phyloP scores from a whole-genome alignment of 2,329 filamentous ascomycete genomes.

The Fusarium sp. region DNA sequence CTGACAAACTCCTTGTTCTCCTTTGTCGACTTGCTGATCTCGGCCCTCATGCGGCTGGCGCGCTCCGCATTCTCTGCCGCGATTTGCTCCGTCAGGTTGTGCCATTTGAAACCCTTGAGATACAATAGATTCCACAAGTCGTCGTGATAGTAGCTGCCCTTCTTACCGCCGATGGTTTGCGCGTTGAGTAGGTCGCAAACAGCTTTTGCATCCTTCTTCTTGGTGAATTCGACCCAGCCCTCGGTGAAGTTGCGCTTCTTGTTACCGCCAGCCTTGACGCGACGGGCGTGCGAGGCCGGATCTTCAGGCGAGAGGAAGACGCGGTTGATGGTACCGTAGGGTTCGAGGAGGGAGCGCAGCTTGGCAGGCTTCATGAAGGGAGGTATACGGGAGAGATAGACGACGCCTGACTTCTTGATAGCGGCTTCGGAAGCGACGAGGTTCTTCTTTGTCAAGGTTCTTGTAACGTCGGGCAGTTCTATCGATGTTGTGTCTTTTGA shows the following conservation, averaged over 20 bases:
- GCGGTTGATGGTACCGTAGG: constrained; percentile 82
- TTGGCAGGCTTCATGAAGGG: constrained; percentile 91
- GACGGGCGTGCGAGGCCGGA: constrained; percentile 73
- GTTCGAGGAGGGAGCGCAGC: constrained; percentile 80
- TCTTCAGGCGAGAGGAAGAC: constrained; percentile 87
- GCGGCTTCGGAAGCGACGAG: constrained; percentile 75
- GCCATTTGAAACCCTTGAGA: constrained; percentile 88
- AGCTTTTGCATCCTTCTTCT: constrained; percentile 83
- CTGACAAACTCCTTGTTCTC: constrained; percentile 87
- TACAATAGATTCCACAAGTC: constrained; percentile 91
- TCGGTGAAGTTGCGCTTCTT: constrained; percentile 87
- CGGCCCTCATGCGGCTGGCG: constrained; percentile 80
- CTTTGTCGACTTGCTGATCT: constrained; percentile 80
- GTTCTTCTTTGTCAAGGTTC: constrained; percentile 76
- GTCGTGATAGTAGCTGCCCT: constrained; percentile 86
- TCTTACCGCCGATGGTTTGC: constrained; percentile 85
- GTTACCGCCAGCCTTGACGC: constrained; percentile 82
- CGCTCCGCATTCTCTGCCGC: constrained; percentile 86
- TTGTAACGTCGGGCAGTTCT: constrained; percentile 65
- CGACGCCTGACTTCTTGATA: constrained; percentile 81
- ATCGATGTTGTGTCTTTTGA: constrained; percentile 51
- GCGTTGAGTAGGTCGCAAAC: constrained; percentile 84
- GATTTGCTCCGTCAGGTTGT: constrained; percentile 81
- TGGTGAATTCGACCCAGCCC: constrained; percentile 87
- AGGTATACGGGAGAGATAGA: constrained; percentile 87